Evolutionary conservation across 257 asterid species (phyloP).

Genomic region (Paulownia fortunei): DNA sequence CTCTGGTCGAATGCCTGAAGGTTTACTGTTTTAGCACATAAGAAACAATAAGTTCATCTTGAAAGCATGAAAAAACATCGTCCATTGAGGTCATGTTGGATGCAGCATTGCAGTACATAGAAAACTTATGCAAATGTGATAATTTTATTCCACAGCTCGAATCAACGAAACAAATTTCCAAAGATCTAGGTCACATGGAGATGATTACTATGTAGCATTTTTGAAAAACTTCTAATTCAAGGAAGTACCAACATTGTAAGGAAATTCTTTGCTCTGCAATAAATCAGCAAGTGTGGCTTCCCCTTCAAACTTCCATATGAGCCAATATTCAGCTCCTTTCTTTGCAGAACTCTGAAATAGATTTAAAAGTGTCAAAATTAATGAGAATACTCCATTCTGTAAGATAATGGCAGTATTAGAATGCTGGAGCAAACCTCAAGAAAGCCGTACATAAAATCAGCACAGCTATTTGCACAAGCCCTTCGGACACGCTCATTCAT

Average conservation of each 20-base stretch:
- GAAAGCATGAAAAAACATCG: neutral
- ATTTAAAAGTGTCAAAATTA: conserved; percentile 5
- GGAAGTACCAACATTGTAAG: conserved; percentile 89
- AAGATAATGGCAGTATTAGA: conserved; percentile 14
- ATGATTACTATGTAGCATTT: neutral
- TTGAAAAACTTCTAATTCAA: conserved; percentile 21
- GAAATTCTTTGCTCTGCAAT: conserved; percentile 90
- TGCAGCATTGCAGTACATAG: neutral
- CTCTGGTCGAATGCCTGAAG: too few relatives aligned
- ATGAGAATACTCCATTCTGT: neutral
- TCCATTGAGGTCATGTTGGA: neutral
- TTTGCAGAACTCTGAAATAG: conserved; percentile 72
- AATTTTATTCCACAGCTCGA: neutral
- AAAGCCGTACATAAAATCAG: conserved; percentile 91
- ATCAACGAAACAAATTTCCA: neutral
- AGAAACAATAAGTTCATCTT: neutral
- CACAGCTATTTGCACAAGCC: conserved; percentile 96
- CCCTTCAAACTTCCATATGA: conserved; percentile 93
- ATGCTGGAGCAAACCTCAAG: conserved; percentile 66
- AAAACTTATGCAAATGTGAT: neutral
- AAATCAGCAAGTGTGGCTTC: conserved; percentile 90
- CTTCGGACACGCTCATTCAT: conserved; percentile 96
- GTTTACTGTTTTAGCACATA: too few relatives aligned
- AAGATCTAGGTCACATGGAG: neutral
- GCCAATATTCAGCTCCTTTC: conserved; percentile 91